Conservation (phyloP, 2,329 filamentous ascomycete genomes). For the Blumeria hordei region DNA sequence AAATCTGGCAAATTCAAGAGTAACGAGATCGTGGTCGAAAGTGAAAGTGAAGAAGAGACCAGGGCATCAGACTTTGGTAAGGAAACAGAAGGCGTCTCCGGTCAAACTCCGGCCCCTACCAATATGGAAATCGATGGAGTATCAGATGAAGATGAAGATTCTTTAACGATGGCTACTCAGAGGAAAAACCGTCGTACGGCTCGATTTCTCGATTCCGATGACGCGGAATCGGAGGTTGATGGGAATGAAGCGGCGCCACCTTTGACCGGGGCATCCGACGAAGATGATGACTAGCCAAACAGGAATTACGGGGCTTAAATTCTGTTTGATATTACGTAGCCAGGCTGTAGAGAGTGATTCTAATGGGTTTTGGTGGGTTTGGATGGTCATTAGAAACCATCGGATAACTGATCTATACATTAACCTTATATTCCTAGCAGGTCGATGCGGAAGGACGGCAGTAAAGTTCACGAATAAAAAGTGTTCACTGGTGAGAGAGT, state of each 20-base stretch:
- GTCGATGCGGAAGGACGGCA: no score
- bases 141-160: constrained; percentile 9
- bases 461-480: no score
- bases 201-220: constrained; percentile 10
- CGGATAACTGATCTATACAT: no score
- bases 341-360: no score
- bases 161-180: constrained; percentile 7
- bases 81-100: constrained; percentile 11
- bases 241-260: constrained; percentile 11
- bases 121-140: constrained; percentile 8
- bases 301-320: background rate
- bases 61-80: constrained; percentile 6
- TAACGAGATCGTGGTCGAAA: constrained; percentile 15
- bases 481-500: no score
- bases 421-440: no score
- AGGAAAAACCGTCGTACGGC: constrained; percentile 9
- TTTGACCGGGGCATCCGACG: constrained; percentile 10
- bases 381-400: no score
- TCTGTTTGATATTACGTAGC: no score
- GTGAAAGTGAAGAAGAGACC: constrained; percentile 14
- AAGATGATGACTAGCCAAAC: constrained; percentile 8
- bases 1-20: constrained; percentile 15
- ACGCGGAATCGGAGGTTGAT: constrained; percentile 14
- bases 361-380: no score
- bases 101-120: constrained; percentile 4